Conservation (phyloP, 2,329 filamentous ascomycete species). For the Aspergillus uvarum region DNA sequence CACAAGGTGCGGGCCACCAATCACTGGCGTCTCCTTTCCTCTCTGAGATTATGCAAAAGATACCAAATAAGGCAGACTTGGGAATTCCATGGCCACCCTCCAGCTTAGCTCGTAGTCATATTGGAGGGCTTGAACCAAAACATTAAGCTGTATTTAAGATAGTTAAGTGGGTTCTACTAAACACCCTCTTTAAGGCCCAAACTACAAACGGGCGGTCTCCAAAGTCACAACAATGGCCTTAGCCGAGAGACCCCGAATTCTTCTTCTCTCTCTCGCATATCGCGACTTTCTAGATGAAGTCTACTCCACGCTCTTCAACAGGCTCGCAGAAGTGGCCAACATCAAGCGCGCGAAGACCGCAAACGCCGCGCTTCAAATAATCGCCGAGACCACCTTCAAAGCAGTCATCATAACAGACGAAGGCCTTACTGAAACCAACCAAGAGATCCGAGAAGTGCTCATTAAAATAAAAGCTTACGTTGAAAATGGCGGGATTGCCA, state of each 20-base stretch:
- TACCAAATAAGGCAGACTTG: too few relatives aligned
- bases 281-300: conserved; percentile 1
- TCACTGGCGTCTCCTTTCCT: too few relatives aligned
- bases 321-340: neutral
- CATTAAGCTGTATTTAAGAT: conserved; percentile 1
- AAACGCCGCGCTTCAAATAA: neutral
- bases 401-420: neutral
- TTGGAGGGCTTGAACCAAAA: neutral
- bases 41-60: too few relatives aligned
- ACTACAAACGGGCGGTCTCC: neutral
- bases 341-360: conserved; percentile 5
- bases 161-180: too few relatives aligned
- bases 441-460: neutral
- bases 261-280: conserved; percentile 11
- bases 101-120: too few relatives aligned
- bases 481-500: neutral
- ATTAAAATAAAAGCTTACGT: neutral
- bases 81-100: too few relatives aligned
- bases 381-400: conserved; percentile 2
- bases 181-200: neutral
- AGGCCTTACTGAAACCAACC: neutral
- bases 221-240: conserved; percentile 3
- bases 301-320: conserved; percentile 5
- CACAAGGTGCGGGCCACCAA: too few relatives aligned
- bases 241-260: conserved; percentile 7